Evolutionary conservation across 208 protist genomes (phyloP), one percentile per base, ranked within the genome.

Genomic region (Balamuthia mandrillaris): DNA sequence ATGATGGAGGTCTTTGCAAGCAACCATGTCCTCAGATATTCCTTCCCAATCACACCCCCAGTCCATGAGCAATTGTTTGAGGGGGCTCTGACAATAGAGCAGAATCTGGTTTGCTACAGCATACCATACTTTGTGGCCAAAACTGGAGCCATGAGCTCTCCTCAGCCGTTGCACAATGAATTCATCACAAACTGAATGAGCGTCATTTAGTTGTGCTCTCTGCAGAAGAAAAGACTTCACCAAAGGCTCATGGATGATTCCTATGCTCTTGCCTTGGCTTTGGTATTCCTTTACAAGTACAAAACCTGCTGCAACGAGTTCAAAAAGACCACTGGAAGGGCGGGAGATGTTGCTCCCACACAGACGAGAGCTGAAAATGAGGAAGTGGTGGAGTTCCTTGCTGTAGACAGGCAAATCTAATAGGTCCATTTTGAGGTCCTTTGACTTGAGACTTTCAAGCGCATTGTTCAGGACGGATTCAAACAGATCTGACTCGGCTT

Each of bases 291-390:
- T 0, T 9, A 77, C 68, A 29, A 77, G 21, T 41, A 47, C 68
- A 29, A 77, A 77, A 24, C 68, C 42, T n/a, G 27, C 0, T 47
- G 1, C 21, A 24, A 77, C 68, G 10, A 77, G 37, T 24, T 77
- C 44, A 37, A 47, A 41, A 41, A 77, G 16, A 16, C 10, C 27
- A 47, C 68, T 77, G 44, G 42, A 77, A 9, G 56, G 68, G 44
- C 68, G 56, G 42, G 51, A 7, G 68, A 77, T 56, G 41, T 77
- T 77, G n/a, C 68, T 47, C 14, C 68, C 68, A 56, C 68, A 29
- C 44, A 77, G 18, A 24, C 68, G 42, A 31, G 51, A 24, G 68
- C 68, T 58, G 45, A 33, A 54, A 47, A 16, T 58, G 68, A 77
- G 68, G 68, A 77, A 77, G 68, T 37, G 0, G 27, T 58, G 2